Evolutionary conservation across 1,139 yeast genomes (phyloP).

Genomic region (Zhuliangozyma parablackwelliae): DNA sequence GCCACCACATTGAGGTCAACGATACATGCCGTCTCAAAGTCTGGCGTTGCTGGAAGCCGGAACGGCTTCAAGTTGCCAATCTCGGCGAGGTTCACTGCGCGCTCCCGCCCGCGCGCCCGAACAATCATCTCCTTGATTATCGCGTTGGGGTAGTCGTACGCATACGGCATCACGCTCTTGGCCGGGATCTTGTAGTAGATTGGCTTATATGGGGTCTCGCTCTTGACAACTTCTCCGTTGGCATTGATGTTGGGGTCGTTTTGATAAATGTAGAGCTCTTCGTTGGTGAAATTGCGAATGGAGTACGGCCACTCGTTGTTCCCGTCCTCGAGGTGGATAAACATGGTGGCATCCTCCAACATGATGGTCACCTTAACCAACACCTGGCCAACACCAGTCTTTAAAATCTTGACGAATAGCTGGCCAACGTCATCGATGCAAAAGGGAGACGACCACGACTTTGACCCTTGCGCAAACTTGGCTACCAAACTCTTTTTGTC

Average conservation of each 20-base stretch:
- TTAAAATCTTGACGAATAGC: conserved; percentile 64
- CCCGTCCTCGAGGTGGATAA: conserved; percentile 70
- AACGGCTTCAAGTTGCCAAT: conserved; percentile 89
- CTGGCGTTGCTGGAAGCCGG: conserved; percentile 56
- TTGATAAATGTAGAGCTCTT: conserved; percentile 82
- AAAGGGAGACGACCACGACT: conserved; percentile 87
- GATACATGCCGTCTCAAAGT: conserved; percentile 37
- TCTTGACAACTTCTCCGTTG: conserved; percentile 56
- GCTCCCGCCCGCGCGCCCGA: conserved; percentile 66
- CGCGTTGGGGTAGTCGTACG: conserved; percentile 97
- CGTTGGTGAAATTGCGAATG: conserved; percentile 80
- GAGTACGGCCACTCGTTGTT: conserved; percentile 88
- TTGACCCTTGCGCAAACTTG: conserved; percentile 54
- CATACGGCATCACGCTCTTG: conserved; percentile 94
- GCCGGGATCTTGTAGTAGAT: conserved; percentile 78
- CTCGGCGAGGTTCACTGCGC: conserved; percentile 83
- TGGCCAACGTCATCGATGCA: conserved; percentile 81
- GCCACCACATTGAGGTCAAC: conserved; percentile 92
- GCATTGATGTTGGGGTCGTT: conserved; percentile 76
- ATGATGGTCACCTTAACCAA: conserved; percentile 69
- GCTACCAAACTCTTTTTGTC: conserved; percentile 52
- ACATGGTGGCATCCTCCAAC: conserved; percentile 77
- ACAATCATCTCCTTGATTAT: conserved; percentile 74
- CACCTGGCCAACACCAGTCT: conserved; percentile 60
- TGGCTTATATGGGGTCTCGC: conserved; percentile 58